Evolutionary conservation across 2,329 filamentous ascomycete genomes (phyloP).

Genomic region (Diplodia corticola): DNA sequence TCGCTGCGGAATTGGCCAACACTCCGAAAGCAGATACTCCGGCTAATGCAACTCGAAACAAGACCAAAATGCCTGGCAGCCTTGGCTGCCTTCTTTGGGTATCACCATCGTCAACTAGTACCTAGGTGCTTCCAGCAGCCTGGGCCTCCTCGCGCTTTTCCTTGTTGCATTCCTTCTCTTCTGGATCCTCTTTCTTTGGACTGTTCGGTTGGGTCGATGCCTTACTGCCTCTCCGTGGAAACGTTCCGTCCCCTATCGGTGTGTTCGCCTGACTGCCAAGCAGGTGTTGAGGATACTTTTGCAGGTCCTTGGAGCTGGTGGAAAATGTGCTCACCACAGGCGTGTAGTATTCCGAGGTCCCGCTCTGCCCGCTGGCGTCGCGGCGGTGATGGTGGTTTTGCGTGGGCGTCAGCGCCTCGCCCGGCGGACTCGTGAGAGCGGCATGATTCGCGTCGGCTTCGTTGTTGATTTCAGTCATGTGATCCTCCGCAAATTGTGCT

Average conservation of each 20-base stretch:
- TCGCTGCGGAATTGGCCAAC: slow-evolving; percentile 10
- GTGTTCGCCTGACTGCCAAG: slow-evolving; percentile 31
- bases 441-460: slow-evolving; percentile 26
- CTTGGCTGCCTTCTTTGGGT: slow-evolving; percentile 14
- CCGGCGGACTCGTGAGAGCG: slow-evolving; percentile 36
- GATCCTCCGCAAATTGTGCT: slow-evolving; percentile 5
- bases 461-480: background rate
- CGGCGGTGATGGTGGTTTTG: slow-evolving; percentile 37
- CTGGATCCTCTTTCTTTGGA: slow-evolving; percentile 14
- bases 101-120: slow-evolving; percentile 19
- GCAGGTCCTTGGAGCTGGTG: slow-evolving; percentile 53
- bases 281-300: slow-evolving; percentile 47
- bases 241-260: slow-evolving; percentile 11
- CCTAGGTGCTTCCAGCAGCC: slow-evolving; percentile 10
- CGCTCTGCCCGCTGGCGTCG: slow-evolving; percentile 21
- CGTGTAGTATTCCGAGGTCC: slow-evolving; percentile 33
- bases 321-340: slow-evolving; percentile 54
- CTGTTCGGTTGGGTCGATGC: slow-evolving; percentile 13
- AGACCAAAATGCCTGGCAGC: slow-evolving; percentile 20
- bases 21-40: slow-evolving; percentile 16
- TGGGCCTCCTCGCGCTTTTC: slow-evolving; percentile 7
- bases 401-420: slow-evolving; percentile 44
- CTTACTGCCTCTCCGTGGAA: slow-evolving; percentile 19
- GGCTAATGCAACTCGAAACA: slow-evolving; percentile 21
- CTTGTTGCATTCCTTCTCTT: slow-evolving; percentile 15